phyloP scores from a whole-genome alignment of 371 early-diverging fungal genomes.

The Rhizopus sp. region DNA sequence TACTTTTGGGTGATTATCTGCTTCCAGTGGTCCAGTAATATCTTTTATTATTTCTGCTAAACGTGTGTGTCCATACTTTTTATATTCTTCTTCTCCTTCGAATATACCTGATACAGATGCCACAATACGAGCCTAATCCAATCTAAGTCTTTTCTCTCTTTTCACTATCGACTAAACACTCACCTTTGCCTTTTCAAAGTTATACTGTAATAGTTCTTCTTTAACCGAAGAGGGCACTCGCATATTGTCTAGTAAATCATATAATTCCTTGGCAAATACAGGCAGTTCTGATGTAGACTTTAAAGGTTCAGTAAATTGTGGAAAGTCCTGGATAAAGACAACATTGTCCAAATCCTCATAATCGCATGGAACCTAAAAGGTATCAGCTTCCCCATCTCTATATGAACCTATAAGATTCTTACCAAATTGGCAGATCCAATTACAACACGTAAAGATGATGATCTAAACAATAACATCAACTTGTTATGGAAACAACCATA shows the following conservation, averaged over 20 bases:
- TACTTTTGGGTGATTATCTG: constrained; percentile 22
- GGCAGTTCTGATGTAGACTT: constrained; percentile 21
- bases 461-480: constrained; percentile 43
- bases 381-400: background rate
- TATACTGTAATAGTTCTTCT: constrained; percentile 35
- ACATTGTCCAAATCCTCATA: constrained; percentile 51
- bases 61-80: constrained; percentile 45
- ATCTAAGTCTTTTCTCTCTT: background rate
- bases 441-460: constrained; percentile 40
- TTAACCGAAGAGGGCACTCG: constrained; percentile 41
- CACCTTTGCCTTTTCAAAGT: constrained; percentile 44
- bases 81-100: constrained; percentile 32
- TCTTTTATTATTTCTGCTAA: constrained; percentile 30
- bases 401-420: constrained; percentile 1
- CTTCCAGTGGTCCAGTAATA: constrained; percentile 24
- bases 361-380: constrained; percentile 36
- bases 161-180: background rate
- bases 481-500: constrained; percentile 50
- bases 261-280: constrained; percentile 36
- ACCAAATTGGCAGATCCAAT: constrained; percentile 55
- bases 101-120: constrained; percentile 46
- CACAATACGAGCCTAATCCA: constrained; percentile 34
- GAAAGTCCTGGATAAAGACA: constrained; percentile 53
- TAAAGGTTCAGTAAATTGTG: constrained; percentile 7
- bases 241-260: constrained; percentile 36